Evolutionary conservation across 2,329 filamentous ascomycete genomes (phyloP), one percentile per base, ranked within the genome.

Genomic region (Beauveria medogensis): DNA sequence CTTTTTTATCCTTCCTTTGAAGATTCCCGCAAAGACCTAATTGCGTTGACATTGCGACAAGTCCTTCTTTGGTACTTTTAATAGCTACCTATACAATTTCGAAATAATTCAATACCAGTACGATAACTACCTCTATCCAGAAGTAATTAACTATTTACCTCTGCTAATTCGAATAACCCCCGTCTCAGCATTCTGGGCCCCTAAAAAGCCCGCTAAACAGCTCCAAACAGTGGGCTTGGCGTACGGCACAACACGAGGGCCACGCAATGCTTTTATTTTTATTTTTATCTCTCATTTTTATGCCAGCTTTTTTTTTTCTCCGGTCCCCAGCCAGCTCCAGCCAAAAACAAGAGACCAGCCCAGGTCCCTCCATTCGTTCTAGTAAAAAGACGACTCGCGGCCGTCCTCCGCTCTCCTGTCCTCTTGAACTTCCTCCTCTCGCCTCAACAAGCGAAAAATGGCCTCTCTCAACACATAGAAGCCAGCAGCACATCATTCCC

Each of bases 181-280:
- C 12, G 34, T 37, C 14, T 37, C 34, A 14, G 12, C 34, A 37
- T 14, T 9, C 34, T 37, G 4, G 34, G 34, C 34, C 34, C 34
- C 34, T 12, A 43, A 43, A 43, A 43, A 43, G 9, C 16, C 41
- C 41, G 41, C 41, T 43, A 43, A 43, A 43, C 18, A 7, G 48
- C 18, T 20, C 9, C 26, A 10, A 34, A 37, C n/a, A 22, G 50
- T 37, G 50, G 28, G 28, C 43, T 46, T 18, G 48, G 48, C 18
- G 26, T 37, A n/a, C 51, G 37, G 22, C 51, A 54, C 40, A 5
- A 55, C 40, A 43, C 52, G 40, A 55, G 26, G 52, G 52, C 52
- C 52, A 55, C 52, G 52, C 52, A 55, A 55, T 55, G 37, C 40
- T 41, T 55, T 44, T 55, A 20, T 30, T 55, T 28, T n/a, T 30